Base-by-base conservation (phyloP, 495 filamentous ascomycete species). In the Hypoxylon subgilvum region DNA sequence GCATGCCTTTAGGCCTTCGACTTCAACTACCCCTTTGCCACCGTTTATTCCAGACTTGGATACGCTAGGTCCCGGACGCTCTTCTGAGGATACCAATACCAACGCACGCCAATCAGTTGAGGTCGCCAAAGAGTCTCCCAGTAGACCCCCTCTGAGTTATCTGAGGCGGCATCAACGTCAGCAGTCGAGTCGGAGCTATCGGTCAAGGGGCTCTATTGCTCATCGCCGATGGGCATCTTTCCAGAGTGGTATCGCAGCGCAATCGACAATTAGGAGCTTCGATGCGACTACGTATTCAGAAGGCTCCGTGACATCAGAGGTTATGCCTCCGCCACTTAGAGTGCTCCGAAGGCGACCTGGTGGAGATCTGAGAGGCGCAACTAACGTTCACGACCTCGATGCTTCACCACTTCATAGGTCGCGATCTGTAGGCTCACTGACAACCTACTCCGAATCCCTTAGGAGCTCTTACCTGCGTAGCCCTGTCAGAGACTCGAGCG, bases 281-380 rank as follows among this genome's bases (percentile, higher is more conserved):
- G 86, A 87, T 56, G 75, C 78, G 18, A 84, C 77, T 0, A 81
- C 79, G 0, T 76, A 77, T 28, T 86, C 85, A 6, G 80, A 72
- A 39, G 69, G 62, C 8, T 76, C 73, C 2, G 62, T 72, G 13
- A 31, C 55, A 6, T 70, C 74, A 0, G 71, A 74, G 31, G 61
- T 72, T 5, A 71, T 78, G 38, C 78, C 79, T 0, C 68, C 70
- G 17, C 80, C 81, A n/a, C 69, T 79, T n/a, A 72, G 80, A 17
- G 81, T 89, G 54, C 84, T 98, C 32, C 84, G 94, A 51, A 83
- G 94, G 66, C 84, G 90, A 21, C 95, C 93, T 13, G 94, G 94
- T 41, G 92, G 94, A 28, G 87, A 97, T 74, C 76, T 98, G 43
- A 86, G 91, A 57, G 90, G 87, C 18, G 90, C 85, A 42, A 79